Conservation (phyloP, 2,329 filamentous ascomycete species). For the Talaromyces atroroseus region DNA sequence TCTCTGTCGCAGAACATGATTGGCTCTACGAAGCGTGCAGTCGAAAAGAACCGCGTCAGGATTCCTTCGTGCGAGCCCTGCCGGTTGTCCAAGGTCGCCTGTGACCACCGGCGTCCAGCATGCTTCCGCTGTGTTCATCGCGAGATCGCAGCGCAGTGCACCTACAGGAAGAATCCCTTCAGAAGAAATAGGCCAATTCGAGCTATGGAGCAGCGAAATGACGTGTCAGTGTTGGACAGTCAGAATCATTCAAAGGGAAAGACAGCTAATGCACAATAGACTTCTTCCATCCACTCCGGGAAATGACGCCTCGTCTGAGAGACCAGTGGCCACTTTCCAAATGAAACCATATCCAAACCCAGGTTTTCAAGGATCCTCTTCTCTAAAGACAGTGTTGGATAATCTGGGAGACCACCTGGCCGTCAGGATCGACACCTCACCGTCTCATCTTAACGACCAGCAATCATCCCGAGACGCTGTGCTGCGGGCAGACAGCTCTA, state of each 20-base stretch:
- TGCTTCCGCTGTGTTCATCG: conserved; percentile 11
- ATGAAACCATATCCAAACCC: conserved; percentile 14
- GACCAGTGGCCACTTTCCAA: conserved; percentile 10
- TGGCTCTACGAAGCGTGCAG: not conserved
- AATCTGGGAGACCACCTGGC: conserved; percentile 8
- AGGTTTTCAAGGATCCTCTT: conserved; percentile 11
- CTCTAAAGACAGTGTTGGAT: conserved; percentile 10
- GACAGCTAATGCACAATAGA: not conserved
- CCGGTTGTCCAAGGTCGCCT: conserved; percentile 10
- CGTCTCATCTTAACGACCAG: not conserved
- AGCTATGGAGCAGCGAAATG: not conserved
- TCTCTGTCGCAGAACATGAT: not conserved
- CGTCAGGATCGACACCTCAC: conserved; percentile 7
- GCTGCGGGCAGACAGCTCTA: conserved; percentile 12
- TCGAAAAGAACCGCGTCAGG: conserved; percentile 6
- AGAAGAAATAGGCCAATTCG: conserved; percentile 7
- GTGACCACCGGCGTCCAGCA: conserved; percentile 9
- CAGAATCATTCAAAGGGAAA: not conserved
- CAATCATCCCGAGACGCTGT: conserved; percentile 12
- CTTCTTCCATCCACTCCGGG: not conserved
- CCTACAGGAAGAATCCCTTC: conserved; percentile 12
- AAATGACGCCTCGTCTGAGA: conserved; percentile 1
- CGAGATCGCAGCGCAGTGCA: conserved; percentile 5
- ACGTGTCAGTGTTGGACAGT: not conserved
- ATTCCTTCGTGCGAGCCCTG: conserved; percentile 12